Evolutionary conservation across 1,139 yeast species (phyloP), one percentile per base, ranked within the genome.

Genomic region (Hyphopichia wangnamkhiaoensis): DNA sequence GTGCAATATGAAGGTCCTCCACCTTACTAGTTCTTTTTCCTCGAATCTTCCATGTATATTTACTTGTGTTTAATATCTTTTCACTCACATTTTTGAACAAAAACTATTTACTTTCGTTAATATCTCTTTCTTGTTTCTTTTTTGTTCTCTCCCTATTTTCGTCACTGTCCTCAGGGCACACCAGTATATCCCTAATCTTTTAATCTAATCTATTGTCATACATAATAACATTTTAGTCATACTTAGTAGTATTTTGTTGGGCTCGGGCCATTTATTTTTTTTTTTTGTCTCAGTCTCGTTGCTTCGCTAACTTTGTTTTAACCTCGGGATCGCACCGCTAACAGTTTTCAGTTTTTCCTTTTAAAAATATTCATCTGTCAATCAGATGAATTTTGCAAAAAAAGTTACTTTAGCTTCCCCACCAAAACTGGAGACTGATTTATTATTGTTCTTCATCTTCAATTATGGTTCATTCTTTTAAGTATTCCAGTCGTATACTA

Each of bases 1-100:
- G 65, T 80, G 33, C 54, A 53, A 2, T 80, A 74, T 65, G 58
- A 68, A 6, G 88, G 84, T 3, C 63, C 71, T 20, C 85, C 91
- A n/a, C 91, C 91, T 19, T 46, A 51, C 34, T 58, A 48, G 29
- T 4, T 5, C 10, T 7, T 21, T 7, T 7, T 21, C 10, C 7
- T 21, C 24, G 7, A 21, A 21, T 7, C 10, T 21, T 21, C 24
- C 24, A 7, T 10, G 10, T 7, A 21, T 21, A 21, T 21, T 21
- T 10, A 21, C 10, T 21, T 21, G 24, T 7, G 10, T 31, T 7
- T 21, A 7, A 7, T 21, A 7, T 21, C 10, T 21, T 21, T 21
- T 10, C 24, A 7, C 10, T 21, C 24, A 10, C 10, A 7, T 21
- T 10, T 21, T 21, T n/a, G n/a, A n/a, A n/a, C n/a, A n/a, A n/a